Evolutionary conservation across 495 filamentous ascomycete species (phyloP).

Genomic region (Xylaria telfairii): DNA sequence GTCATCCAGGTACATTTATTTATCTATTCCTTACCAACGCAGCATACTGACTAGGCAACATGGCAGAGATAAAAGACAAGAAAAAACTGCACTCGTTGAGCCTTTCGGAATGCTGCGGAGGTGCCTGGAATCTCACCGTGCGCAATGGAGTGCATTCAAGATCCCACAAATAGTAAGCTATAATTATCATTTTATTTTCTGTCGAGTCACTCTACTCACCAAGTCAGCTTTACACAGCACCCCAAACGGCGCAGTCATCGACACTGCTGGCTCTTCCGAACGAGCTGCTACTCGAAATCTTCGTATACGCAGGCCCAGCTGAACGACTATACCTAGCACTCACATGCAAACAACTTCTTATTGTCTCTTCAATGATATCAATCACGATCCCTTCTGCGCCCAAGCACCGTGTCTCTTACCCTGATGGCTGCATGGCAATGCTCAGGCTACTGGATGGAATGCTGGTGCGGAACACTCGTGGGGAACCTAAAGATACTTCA

Average conservation of each 20-base stretch:
- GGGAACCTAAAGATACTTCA: too few species aligned
- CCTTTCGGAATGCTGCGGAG: too few species aligned
- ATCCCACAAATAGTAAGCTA: background rate
- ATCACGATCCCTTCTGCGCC: background rate
- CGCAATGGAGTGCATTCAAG: background rate
- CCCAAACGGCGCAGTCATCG: background rate
- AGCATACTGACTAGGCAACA: too few species aligned
- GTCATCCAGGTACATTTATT: too few species aligned
- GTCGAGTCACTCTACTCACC: background rate
- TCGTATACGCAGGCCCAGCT: background rate
- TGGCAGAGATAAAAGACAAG: too few species aligned
- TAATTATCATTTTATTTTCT: background rate
- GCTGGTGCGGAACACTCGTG: too few species aligned
- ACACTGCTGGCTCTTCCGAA: background rate
- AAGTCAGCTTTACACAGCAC: background rate
- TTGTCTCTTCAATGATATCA: background rate
- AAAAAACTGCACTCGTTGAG: too few species aligned
- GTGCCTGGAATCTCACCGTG: too few species aligned
- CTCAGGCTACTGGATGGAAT: too few species aligned
- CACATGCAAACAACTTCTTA: conserved; percentile 1
- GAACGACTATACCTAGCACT: background rate
- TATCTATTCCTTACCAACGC: too few species aligned
- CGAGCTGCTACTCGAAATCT: conserved; percentile 1
- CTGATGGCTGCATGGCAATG: background rate
- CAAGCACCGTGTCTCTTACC: background rate